These are phyloP conservation scores for Alternaria triticina DNA, from an alignment of 2,329 filamentous ascomycete species.

Conservation along the genomic window DNA sequence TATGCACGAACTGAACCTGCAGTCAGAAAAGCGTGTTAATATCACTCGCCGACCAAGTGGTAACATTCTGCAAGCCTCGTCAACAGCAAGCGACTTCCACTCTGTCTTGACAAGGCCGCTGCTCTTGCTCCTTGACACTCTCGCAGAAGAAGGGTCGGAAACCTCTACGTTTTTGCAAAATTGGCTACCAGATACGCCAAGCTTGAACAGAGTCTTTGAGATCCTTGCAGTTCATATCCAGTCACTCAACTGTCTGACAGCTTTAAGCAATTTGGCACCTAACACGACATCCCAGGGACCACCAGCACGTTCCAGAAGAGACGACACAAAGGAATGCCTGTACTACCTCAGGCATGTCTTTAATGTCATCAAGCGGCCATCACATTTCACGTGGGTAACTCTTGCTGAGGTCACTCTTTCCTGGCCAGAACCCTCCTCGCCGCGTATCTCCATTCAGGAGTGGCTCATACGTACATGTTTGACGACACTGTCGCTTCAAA, in stretches of 20 bases:
- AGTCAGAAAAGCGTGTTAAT: slow-evolving; percentile 43
- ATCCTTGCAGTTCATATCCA: slow-evolving; percentile 42
- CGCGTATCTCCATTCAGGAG: slow-evolving; percentile 63
- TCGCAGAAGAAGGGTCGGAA: slow-evolving; percentile 75
- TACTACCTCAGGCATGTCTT: slow-evolving; percentile 80
- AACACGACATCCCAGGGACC: slow-evolving; percentile 1
- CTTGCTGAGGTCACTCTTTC: slow-evolving; percentile 68
- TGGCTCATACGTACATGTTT: slow-evolving; percentile 72
- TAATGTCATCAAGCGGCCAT: slow-evolving; percentile 73
- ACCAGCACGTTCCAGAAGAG: slow-evolving; percentile 32
- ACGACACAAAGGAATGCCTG: slow-evolving; percentile 76
- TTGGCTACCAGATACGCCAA: slow-evolving; percentile 74
- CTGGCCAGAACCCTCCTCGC: slow-evolving; percentile 56
- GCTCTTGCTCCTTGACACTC: slow-evolving; percentile 79
- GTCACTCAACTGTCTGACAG: slow-evolving; percentile 35
- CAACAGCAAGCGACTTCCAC: slow-evolving; percentile 64
- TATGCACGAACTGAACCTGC: slow-evolving; percentile 48
- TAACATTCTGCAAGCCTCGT: slow-evolving; percentile 33
- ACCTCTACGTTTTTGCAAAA: slow-evolving; percentile 76
- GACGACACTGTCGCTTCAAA: slow-evolving; percentile 62
- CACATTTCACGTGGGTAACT: slow-evolving; percentile 72
- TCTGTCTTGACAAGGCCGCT: slow-evolving; percentile 80
- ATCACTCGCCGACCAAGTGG: slow-evolving; percentile 38
- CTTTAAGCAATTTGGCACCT: slow-evolving; percentile 24
- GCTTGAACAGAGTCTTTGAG: slow-evolving; percentile 57